Evolutionary conservation across 805 yeast genomes (phyloP).

Genomic region (Cyberlindnera saturnus): DNA sequence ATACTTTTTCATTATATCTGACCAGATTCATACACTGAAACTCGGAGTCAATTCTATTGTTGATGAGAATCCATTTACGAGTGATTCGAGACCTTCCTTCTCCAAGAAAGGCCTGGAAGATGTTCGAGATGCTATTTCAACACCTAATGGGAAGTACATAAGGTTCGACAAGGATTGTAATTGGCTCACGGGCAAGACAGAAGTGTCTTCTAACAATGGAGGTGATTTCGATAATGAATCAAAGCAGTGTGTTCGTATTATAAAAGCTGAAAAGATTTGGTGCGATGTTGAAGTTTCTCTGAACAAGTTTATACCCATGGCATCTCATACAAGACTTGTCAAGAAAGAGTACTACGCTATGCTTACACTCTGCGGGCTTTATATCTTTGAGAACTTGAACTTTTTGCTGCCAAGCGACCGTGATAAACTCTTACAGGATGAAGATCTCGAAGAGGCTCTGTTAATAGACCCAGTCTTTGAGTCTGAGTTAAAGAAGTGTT

Average conservation of each 20-base stretch:
- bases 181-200: slow-evolving; percentile 24
- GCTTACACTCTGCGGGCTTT: slow-evolving; percentile 44
- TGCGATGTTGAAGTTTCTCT: slow-evolving; percentile 32
- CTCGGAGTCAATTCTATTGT: slow-evolving; percentile 10
- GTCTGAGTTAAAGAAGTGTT: slow-evolving; percentile 23
- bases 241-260: slow-evolving; percentile 25
- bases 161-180: slow-evolving; percentile 22
- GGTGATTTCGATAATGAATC: slow-evolving; percentile 3
- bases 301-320: slow-evolving; percentile 27
- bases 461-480: slow-evolving; percentile 26
- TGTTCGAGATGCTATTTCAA: slow-evolving; percentile 11
- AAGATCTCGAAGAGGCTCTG: slow-evolving; percentile 22
- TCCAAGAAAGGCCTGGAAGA: slow-evolving; percentile 7
- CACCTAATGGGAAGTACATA: slow-evolving; percentile 29
- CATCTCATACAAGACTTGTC: slow-evolving; percentile 18
- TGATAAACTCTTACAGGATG: slow-evolving; percentile 22
- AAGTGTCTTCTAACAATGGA: slow-evolving; percentile 5
- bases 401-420: slow-evolving; percentile 24
- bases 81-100: slow-evolving; percentile 4
- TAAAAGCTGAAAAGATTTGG: slow-evolving; percentile 34
- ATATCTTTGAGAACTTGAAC: slow-evolving; percentile 37
- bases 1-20: slow-evolving; percentile 29
- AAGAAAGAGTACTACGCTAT: slow-evolving; percentile 44
- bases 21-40: slow-evolving; percentile 20
- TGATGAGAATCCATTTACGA: slow-evolving; percentile 9